phyloP scores from a whole-genome alignment of 2,329 filamentous ascomycete species.

The Stachybotrys echinatus region DNA sequence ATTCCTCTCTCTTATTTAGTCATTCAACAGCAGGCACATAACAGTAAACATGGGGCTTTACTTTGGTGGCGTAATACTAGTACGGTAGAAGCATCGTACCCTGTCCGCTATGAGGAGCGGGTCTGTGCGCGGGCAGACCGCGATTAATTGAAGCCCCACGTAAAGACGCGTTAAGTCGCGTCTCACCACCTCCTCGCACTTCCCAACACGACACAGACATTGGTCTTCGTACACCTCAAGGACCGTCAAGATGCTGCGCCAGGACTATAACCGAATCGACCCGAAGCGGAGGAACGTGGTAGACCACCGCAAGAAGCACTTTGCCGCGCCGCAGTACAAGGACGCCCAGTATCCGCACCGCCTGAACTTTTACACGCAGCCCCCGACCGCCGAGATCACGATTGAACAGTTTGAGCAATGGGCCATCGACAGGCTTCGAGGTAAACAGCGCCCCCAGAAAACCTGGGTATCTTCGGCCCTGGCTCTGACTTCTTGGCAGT shows the following conservation, averaged over 20 bases:
- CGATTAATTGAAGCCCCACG: conserved; percentile 17
- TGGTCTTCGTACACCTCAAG: background rate
- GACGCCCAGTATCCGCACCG: conserved; percentile 76
- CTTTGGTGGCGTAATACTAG: too few species aligned
- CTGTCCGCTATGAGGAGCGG: too few species aligned
- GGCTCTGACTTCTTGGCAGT: conserved; percentile 49
- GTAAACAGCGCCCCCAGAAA: conserved; percentile 35
- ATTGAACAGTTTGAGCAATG: conserved; percentile 98
- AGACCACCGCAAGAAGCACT: conserved; percentile 82
- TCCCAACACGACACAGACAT: conserved; percentile 4
- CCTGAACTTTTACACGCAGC: conserved; percentile 84
- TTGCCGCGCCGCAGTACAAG: conserved; percentile 70
- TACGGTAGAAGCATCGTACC: too few species aligned
- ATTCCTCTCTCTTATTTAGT: too few species aligned
- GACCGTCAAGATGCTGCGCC: conserved; percentile 38
- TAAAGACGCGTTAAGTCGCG: conserved; percentile 27
- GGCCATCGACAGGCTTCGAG: conserved; percentile 86
- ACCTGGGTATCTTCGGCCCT: background rate
- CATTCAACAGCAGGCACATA: too few species aligned
- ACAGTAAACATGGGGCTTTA: too few species aligned
- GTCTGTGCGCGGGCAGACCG: background rate
- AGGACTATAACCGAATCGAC: conserved; percentile 49
- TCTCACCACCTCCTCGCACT: conserved; percentile 16
- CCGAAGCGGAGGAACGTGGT: conserved; percentile 72
- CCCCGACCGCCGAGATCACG: conserved; percentile 89